phyloP scores from a whole-genome alignment of 768 basidiomycete genomes.

The Coprinopsis marcescibilis region DNA sequence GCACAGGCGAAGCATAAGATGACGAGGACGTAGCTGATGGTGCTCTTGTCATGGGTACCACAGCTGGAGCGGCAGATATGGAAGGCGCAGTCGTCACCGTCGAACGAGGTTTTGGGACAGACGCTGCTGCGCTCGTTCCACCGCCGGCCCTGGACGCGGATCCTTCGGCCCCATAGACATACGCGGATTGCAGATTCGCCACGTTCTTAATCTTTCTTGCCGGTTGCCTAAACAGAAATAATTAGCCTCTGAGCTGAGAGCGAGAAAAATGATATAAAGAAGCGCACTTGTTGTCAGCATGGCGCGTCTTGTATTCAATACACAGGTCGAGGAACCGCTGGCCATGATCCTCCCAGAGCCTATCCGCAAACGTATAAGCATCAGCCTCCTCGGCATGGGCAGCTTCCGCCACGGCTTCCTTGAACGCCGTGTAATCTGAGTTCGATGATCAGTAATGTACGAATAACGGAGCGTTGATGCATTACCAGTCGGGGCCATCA shows the following conservation, averaged over 20 bases:
- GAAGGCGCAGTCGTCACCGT: too few species aligned
- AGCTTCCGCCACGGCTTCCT: background rate
- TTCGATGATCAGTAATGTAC: background rate
- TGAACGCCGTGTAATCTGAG: background rate
- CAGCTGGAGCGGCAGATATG: too few species aligned
- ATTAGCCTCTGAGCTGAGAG: too few species aligned
- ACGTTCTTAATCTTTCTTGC: background rate
- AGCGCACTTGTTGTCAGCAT: background rate
- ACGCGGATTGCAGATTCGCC: background rate
- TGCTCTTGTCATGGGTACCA: too few species aligned
- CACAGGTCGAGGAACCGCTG: constrained; percentile 4
- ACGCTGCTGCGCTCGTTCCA: too few species aligned
- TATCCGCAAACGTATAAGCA: background rate
- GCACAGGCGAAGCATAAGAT: too few species aligned
- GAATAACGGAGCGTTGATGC: background rate
- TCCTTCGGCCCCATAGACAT: background rate
- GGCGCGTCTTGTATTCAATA: background rate
- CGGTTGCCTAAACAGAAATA: background rate
- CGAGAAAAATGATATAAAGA: too few species aligned
- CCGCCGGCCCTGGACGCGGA: too few species aligned
- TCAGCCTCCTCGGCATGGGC: background rate
- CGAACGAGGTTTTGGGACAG: too few species aligned
- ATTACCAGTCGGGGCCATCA: background rate
- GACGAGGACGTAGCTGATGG: too few species aligned
- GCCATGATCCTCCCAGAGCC: background rate